phyloP scores from a whole-genome alignment of 305 asterid species.

The Ruellia speciosa region DNA sequence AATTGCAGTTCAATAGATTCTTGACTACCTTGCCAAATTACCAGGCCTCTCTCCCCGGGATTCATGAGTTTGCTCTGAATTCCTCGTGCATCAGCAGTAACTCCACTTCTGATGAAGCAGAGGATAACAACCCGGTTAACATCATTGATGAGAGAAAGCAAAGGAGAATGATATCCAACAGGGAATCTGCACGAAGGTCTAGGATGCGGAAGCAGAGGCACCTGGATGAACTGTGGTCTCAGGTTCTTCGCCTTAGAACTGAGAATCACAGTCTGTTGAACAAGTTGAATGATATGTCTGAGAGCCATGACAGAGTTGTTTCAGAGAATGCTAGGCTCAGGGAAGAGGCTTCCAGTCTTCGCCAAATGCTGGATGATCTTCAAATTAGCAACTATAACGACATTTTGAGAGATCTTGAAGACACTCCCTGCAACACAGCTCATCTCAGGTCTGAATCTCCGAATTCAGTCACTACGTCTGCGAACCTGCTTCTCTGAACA shows the following conservation, averaged over 20 bases:
- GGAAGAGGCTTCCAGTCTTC: conserved; percentile 65
- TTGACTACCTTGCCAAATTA: conserved; percentile 22
- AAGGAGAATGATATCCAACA: conserved; percentile 79
- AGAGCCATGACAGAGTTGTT: conserved; percentile 49
- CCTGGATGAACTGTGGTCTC: conserved; percentile 80
- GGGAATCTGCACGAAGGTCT: conserved; percentile 88
- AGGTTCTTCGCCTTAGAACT: conserved; percentile 60
- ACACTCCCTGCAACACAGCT: conserved; percentile 52
- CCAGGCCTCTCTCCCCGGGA: conserved; percentile 12
- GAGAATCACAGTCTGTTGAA: conserved; percentile 60
- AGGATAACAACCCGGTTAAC: conserved; percentile 31
- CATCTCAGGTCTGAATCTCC: conserved; percentile 49
- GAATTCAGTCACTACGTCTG: conserved; percentile 31
- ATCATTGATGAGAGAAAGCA: conserved; percentile 51
- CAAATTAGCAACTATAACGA: conserved; percentile 37
- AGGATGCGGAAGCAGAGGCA: conserved; percentile 93
- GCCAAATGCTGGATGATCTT: conserved; percentile 48
- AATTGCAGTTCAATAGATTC: conserved; percentile 28
- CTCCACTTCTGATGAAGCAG: conserved; percentile 65
- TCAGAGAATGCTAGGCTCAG: conserved; percentile 60
- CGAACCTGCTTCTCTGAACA: conserved; percentile 41
- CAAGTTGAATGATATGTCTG: conserved; percentile 47
- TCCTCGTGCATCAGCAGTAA: conserved; percentile 33
- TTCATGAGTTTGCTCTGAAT: conserved; percentile 27
- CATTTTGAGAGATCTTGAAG: conserved; percentile 49